Percentiles rank a stretch among this genome's conserved stretches.
These are phyloP conservation scores for Lactarius pseudohatsudake DNA, from an alignment of 768 basidiomycete species.

Conservation along the genomic window DNA sequence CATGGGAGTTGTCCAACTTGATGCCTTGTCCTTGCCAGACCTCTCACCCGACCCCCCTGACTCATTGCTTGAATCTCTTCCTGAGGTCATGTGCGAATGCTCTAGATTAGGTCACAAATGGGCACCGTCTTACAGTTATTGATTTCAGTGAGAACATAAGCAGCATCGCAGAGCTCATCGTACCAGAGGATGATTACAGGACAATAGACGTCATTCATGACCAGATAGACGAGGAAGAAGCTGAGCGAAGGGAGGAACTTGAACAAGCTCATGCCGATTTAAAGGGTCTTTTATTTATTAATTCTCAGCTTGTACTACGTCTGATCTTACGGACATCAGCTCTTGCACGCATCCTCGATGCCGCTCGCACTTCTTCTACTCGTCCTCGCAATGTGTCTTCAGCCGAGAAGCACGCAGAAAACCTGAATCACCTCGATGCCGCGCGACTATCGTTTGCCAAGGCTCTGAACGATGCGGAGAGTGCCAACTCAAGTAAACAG, in stretches of 20 bases:
- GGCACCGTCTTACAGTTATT: neutral
- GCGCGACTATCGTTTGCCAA: slow-evolving; percentile 66
- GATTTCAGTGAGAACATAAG: slow-evolving; percentile 58
- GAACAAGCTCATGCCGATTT: slow-evolving; percentile 66
- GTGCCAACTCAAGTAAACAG: slow-evolving; percentile 62
- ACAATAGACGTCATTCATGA: slow-evolving; percentile 75
- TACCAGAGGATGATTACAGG: slow-evolving; percentile 76
- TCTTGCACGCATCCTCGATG: slow-evolving; percentile 61
- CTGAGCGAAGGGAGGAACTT: slow-evolving; percentile 60
- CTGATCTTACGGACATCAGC: slow-evolving; percentile 41
- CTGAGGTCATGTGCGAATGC: slow-evolving; percentile 21
- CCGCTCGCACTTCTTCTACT: slow-evolving; percentile 67
- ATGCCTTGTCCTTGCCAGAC: neutral
- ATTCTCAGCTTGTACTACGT: neutral
- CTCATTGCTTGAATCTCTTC: slow-evolving; percentile 14
- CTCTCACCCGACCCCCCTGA: neutral
- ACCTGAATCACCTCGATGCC: slow-evolving; percentile 64
- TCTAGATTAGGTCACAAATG: neutral
- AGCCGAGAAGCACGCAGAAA: slow-evolving; percentile 56
- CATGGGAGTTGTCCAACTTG: neutral
- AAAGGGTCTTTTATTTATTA: slow-evolving; percentile 46
- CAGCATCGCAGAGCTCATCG: slow-evolving; percentile 70
- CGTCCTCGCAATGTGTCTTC: slow-evolving; percentile 71
- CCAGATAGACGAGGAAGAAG: slow-evolving; percentile 57
- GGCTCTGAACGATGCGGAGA: slow-evolving; percentile 71